Base-by-base conservation (phyloP, 441 rosid species). In the Pelargonium australe region DNA sequence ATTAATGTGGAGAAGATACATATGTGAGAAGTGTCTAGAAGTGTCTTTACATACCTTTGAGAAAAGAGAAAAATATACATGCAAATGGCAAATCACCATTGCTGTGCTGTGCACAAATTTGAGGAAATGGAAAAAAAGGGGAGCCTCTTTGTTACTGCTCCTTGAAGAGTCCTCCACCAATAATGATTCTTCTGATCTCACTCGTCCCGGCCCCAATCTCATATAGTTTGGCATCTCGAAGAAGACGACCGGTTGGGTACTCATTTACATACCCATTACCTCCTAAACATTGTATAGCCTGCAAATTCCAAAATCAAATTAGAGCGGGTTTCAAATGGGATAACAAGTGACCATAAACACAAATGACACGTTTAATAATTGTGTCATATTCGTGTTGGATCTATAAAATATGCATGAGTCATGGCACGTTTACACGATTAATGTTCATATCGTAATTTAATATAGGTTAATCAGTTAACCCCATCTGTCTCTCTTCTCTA, bases 271-370 rank as follows among this genome's bases (percentile, higher is more conserved):
- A 89, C 17, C 97, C 97, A 23, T 94, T 91, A 23, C 99, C 99
- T 1, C 97, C 97, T 80, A 94, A 75, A 79, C 99, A 91, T 76
- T 94, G 97, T 80, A 94, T 87, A 1, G 99, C 99, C 99, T 89
- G 89, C 62, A 57, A 63, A 14, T 10, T 53, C 3, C 11, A 31
- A 40, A 6, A 40, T 6, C 43, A 7, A 40, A 7, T 40, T 40
- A 40, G 9, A 40, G 43, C 1, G 43, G 7, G 43, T 40, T 40
- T 40, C 43, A 40, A 6, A 6, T 6, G 43, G 1, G 9, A 40
- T 34, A 34, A 34, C 40, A 4, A 34, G 40, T 34, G 40, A 40
- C 43, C 43, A 40, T 0, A 40, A 40, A 40, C 43, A 7, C 9
- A 1, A 1, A 40, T 7, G 9, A 40, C 43, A 40, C 43, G 7